Percentiles rank a stretch among this genome's conserved stretches.
Conservation (phyloP, 495 filamentous ascomycete species). For the Penicilliopsis zonata region DNA sequence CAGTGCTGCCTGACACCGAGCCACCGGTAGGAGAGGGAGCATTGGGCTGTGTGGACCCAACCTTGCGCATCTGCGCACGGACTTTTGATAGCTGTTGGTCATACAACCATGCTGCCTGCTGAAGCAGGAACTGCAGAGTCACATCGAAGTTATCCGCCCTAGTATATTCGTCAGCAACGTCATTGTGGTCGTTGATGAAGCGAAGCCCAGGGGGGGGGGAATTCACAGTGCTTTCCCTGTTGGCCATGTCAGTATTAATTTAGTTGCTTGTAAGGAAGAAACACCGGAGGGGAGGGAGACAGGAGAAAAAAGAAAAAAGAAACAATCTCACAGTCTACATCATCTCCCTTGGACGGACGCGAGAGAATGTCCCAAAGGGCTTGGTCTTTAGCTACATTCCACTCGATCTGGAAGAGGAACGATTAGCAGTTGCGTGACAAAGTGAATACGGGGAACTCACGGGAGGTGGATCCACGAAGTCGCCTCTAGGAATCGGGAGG, state of each 20-base stretch:
- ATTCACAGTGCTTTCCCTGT: conserved; percentile 71
- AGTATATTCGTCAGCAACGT: conserved; percentile 4
- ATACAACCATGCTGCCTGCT: conserved; percentile 91
- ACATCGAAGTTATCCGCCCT: conserved; percentile 59
- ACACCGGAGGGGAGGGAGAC: too few relatives aligned
- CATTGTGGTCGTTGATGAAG: background rate
- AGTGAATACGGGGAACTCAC: conserved; percentile 32
- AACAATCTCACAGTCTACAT: conserved; percentile 78
- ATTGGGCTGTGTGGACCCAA: conserved; percentile 37
- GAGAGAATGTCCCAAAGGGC: conserved; percentile 86
- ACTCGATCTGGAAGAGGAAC: conserved; percentile 42
- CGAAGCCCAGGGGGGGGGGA: conserved; percentile 3
- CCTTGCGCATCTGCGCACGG: conserved; percentile 78
- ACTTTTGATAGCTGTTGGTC: conserved; percentile 84
- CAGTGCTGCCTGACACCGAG: conserved; percentile 35
- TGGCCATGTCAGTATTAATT: conserved; percentile 19
- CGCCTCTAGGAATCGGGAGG: conserved; percentile 73
- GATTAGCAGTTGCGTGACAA: background rate
- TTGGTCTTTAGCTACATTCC: conserved; percentile 73
- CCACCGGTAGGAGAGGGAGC: conserved; percentile 36
- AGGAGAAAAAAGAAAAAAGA: too few relatives aligned
- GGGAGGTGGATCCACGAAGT: conserved; percentile 81
- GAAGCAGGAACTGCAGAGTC: conserved; percentile 75
- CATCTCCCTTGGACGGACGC: conserved; percentile 53
- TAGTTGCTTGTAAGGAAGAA: background rate